Evolutionary conservation across 495 filamentous ascomycete species (phyloP).

Genomic region (Echria macrotheca): DNA sequence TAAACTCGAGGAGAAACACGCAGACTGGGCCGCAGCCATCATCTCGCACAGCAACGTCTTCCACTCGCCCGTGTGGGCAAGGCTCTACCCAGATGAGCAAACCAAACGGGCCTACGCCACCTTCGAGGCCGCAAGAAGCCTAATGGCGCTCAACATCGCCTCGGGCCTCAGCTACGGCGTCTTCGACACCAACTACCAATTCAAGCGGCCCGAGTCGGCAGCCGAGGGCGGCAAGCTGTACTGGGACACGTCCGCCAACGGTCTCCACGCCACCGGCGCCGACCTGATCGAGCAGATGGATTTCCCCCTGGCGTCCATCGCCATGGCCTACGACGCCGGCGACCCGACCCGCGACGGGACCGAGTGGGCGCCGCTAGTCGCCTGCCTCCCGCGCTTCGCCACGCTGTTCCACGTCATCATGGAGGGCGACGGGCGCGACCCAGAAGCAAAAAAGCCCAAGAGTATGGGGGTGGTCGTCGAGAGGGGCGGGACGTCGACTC

Average conservation of each 20-base stretch:
- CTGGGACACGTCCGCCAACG: constrained; percentile 34
- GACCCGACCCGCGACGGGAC: constrained; percentile 19
- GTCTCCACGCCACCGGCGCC: constrained; percentile 1
- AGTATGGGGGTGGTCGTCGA: constrained; percentile 29
- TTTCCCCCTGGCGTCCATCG: constrained; percentile 38
- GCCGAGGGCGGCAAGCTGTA: constrained; percentile 36
- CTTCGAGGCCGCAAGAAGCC: constrained; percentile 2
- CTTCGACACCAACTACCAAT: constrained; percentile 42
- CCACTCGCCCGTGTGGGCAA: constrained; percentile 33
- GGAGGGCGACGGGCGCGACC: constrained; percentile 9
- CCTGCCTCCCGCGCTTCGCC: background rate
- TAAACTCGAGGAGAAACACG: constrained; percentile 27
- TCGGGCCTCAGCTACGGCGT: constrained; percentile 39
- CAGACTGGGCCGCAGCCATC: constrained; percentile 32
- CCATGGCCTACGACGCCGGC: constrained; percentile 33
- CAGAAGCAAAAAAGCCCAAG: constrained; percentile 21
- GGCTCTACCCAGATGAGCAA: constrained; percentile 25
- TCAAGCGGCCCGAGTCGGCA: constrained; percentile 34
- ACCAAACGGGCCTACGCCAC: constrained; percentile 17
- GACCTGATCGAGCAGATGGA: constrained; percentile 35
- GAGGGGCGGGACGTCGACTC: constrained; percentile 36
- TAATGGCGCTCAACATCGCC: background rate
- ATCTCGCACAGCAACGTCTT: constrained; percentile 34
- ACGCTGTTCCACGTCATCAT: background rate
- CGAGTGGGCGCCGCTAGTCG: constrained; percentile 12